These are phyloP conservation scores for Tetradesmus lagerheimii DNA, from an alignment of 139 green algal species.

Conservation along the genomic window DNA sequence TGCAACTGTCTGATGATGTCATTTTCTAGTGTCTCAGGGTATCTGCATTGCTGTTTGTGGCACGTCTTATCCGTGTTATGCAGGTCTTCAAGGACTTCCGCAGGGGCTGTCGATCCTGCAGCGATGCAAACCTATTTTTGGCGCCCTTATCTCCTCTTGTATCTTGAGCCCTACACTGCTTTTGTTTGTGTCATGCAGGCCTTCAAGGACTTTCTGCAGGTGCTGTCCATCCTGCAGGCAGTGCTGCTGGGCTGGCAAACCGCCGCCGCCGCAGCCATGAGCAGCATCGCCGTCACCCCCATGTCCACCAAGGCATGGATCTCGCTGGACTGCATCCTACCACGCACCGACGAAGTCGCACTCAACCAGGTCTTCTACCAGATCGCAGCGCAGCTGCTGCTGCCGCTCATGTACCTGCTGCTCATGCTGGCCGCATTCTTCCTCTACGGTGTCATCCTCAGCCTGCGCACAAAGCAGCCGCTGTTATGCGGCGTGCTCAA, in stretches of 20 bases:
- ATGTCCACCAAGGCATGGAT: conserved; percentile 39
- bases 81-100: not conserved
- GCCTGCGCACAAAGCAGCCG: not conserved
- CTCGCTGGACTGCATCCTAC: conserved; percentile 33
- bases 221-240: conserved; percentile 40
- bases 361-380: not conserved
- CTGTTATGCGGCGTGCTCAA: not conserved
- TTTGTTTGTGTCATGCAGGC: not conserved
- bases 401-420: not conserved
- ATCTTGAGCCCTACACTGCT: too few species aligned
- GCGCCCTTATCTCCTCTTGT: too few species aligned
- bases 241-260: conserved; percentile 30
- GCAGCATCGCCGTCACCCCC: conserved; percentile 1
- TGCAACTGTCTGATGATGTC: not conserved
- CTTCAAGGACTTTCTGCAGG: conserved; percentile 43
- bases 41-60: too few species aligned
- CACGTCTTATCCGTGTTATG: too few species aligned
- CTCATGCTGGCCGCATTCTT: not conserved
- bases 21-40: too few species aligned
- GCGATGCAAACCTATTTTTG: too few species aligned
- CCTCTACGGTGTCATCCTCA: not conserved
- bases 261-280: conserved; percentile 27
- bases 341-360: not conserved
- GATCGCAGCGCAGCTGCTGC: not conserved
- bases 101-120: not conserved